phyloP scores from a whole-genome alignment of 345 rosid species.

The Sapria himalayana region DNA sequence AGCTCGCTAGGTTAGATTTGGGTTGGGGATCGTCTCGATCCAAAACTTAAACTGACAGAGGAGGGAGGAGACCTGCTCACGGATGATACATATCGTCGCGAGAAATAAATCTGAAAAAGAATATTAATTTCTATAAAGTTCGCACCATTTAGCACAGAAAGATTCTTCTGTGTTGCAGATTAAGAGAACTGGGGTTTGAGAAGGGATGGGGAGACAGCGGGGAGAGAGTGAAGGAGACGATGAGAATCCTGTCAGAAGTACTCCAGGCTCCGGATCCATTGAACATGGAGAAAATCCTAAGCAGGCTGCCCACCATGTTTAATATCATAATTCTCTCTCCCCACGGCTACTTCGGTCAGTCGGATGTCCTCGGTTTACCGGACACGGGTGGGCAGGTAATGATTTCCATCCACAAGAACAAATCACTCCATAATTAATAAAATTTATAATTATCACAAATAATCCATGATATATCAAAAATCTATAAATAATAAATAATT shows the following conservation, averaged over 20 bases:
- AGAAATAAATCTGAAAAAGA: too few species aligned
- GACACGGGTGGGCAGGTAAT: constrained; percentile 79
- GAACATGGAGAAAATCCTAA: constrained; percentile 32
- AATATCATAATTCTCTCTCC: constrained; percentile 71
- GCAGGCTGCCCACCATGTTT: constrained; percentile 43
- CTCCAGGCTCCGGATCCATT: constrained; percentile 70
- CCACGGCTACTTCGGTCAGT: constrained; percentile 79
- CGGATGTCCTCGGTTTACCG: constrained; percentile 79
- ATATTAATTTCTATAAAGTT: too few species aligned
- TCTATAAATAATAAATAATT: too few species aligned
- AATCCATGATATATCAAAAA: too few species aligned
- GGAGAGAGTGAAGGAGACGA: constrained; percentile 43
- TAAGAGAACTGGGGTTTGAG: constrained; percentile 84
- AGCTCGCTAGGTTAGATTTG: too few species aligned
- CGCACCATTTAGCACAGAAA: too few species aligned
- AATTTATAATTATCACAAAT: too few species aligned
- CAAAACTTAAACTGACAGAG: too few species aligned
- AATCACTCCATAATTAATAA: too few species aligned
- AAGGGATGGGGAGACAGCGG: constrained; percentile 82
- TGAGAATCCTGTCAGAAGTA: constrained; percentile 55
- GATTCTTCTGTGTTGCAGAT: constrained; percentile 20
- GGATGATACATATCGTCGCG: too few species aligned
- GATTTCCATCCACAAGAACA: neutral
- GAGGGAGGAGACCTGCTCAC: too few species aligned
- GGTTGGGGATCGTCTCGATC: too few species aligned